phyloP scores from a whole-genome alignment of 768 basidiomycete genomes.

The Tephrocybe sp. region DNA sequence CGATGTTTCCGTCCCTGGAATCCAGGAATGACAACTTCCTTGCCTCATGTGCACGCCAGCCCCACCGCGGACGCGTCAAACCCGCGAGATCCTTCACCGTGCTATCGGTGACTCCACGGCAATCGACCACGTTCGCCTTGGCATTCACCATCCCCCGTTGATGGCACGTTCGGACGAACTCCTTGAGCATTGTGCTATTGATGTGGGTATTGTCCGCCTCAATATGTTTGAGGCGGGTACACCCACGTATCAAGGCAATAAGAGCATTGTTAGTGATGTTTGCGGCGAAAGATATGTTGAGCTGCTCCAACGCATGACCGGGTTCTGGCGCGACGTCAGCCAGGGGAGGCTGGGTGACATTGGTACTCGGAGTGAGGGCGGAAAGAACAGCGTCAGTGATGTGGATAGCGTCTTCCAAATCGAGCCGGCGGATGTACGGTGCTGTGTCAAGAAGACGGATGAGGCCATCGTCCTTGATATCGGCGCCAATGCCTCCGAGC shows the following conservation, averaged over 20 bases:
- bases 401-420: slow-evolving; percentile 81
- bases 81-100: slow-evolving; percentile 59
- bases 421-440: slow-evolving; percentile 70
- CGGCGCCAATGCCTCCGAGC: slow-evolving; percentile 70
- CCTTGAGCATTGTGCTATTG: slow-evolving; percentile 54
- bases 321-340: slow-evolving; percentile 35
- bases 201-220: slow-evolving; percentile 84
- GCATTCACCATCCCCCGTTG: slow-evolving; percentile 51
- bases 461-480: slow-evolving; percentile 73
- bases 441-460: slow-evolving; percentile 67
- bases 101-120: slow-evolving; percentile 64
- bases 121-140: slow-evolving; percentile 71
- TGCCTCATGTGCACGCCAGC: slow-evolving; percentile 76
- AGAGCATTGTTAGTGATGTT: slow-evolving; percentile 67
- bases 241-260: slow-evolving; percentile 60
- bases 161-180: slow-evolving; percentile 62
- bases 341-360: background rate
- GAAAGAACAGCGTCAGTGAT: slow-evolving; percentile 74
- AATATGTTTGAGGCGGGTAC: slow-evolving; percentile 59
- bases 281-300: slow-evolving; percentile 68
- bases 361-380: slow-evolving; percentile 53
- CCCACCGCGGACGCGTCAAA: slow-evolving; percentile 64
- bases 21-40: slow-evolving; percentile 72
- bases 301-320: slow-evolving; percentile 70
- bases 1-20: slow-evolving; percentile 59